These are phyloP conservation scores for Fusarium albosuccineum DNA, from an alignment of 2,329 filamentous ascomycete species.

Conservation along the genomic window DNA sequence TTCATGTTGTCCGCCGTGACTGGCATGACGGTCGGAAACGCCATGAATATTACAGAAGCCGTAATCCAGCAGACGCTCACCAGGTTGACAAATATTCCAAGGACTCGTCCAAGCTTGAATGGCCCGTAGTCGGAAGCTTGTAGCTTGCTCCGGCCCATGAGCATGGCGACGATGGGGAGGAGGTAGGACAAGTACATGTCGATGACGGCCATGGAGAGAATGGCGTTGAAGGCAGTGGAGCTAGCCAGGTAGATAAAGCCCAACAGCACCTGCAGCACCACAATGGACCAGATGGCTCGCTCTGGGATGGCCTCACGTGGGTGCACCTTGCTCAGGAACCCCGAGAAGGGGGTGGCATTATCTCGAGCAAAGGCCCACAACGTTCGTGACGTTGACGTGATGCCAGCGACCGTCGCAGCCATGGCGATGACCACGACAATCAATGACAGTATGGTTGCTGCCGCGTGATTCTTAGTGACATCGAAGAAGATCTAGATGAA, in stretches of 20 bases:
- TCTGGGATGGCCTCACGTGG: background rate
- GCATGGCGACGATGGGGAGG: slow-evolving; percentile 6
- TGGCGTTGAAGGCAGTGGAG: slow-evolving; percentile 18
- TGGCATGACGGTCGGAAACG: slow-evolving; percentile 16
- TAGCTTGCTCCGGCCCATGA: background rate
- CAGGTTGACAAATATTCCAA: background rate
- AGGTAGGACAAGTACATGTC: slow-evolving; percentile 13
- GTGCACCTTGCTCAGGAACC: background rate
- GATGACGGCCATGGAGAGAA: slow-evolving; percentile 19
- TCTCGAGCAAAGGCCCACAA: slow-evolving; percentile 19
- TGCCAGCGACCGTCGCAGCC: slow-evolving; percentile 5
- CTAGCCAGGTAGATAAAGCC: slow-evolving; percentile 12
- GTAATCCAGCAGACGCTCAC: background rate
- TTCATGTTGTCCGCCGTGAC: slow-evolving; percentile 22
- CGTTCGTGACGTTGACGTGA: slow-evolving; percentile 7
- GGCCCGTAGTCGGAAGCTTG: background rate
- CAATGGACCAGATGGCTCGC: background rate
- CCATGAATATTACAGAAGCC: background rate
- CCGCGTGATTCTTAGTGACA: background rate
- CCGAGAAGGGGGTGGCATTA: background rate
- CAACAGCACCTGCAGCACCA: background rate
- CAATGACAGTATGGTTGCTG: slow-evolving; percentile 1
- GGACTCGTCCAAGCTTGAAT: background rate
- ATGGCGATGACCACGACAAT: slow-evolving; percentile 7
- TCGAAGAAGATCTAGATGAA: slow-evolving; percentile 10